A percentile compares a stretch with the other conserved stretches of the same genome.
Conservation (phyloP, 345 rosid species). For the Eucalyptus marginata region DNA sequence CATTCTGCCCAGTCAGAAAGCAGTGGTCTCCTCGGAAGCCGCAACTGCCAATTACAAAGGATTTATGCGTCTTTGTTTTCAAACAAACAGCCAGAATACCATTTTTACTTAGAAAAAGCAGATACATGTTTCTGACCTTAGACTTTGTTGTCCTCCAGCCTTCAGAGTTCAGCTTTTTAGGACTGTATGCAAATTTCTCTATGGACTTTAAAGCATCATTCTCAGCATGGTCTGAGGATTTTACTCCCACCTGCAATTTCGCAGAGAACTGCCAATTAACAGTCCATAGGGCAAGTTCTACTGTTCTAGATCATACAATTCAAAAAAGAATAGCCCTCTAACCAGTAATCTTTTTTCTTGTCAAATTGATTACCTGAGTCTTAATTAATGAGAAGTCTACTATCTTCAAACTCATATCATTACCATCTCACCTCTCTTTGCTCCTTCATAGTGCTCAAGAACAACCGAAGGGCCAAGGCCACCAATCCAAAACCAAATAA, state of each 20-base stretch:
- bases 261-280: background rate
- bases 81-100: background rate
- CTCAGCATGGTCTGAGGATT: conserved; percentile 8
- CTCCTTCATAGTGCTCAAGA: background rate
- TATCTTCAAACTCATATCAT: background rate
- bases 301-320: background rate
- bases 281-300: background rate
- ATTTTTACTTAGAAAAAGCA: background rate
- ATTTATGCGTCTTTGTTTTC: background rate
- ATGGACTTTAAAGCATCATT: conserved; percentile 26
- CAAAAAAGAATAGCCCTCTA: background rate
- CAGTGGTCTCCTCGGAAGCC: conserved; percentile 38
- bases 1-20: background rate
- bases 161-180: conserved; percentile 19
- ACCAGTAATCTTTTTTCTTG: background rate
- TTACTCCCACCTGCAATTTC: conserved; percentile 18
- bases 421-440: background rate
- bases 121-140: conserved; percentile 25
- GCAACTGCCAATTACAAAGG: conserved; percentile 22
- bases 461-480: background rate
- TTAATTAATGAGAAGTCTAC: background rate
- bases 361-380: background rate
- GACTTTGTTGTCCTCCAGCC: conserved; percentile 89
- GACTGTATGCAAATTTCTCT: conserved; percentile 48
- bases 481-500: background rate